Evolutionary conservation across 2,329 filamentous ascomycete genomes (phyloP).

Genomic region (Chaetomium globosum): DNA sequence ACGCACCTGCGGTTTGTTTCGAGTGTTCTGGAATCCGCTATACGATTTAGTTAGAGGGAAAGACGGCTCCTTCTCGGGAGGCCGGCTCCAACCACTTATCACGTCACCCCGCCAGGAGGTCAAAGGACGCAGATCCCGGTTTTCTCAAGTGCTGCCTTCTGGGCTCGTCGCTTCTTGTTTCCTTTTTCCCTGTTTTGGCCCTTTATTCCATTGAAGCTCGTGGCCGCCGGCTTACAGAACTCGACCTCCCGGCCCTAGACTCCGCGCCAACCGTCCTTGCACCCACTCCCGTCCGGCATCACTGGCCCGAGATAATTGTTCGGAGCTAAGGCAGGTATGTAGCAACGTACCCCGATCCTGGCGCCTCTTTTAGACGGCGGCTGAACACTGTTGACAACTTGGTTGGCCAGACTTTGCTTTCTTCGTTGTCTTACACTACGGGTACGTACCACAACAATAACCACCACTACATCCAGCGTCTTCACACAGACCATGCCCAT

Average conservation of each 20-base stretch:
- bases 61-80: not conserved
- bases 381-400: constrained; percentile 37
- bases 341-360: not conserved
- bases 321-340: constrained; percentile 12
- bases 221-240: not conserved
- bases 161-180: too few relatives aligned
- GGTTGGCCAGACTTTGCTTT: constrained; percentile 34
- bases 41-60: not conserved
- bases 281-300: constrained; percentile 9
- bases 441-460: constrained; percentile 31
- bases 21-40: not conserved
- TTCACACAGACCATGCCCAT: constrained; percentile 18
- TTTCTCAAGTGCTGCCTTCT: not conserved
- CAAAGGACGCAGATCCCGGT: not conserved
- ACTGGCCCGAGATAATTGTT: not conserved
- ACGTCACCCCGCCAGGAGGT: not conserved
- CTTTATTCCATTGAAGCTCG: not conserved
- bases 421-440: constrained; percentile 33
- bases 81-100: not conserved
- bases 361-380: constrained; percentile 34
- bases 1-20: not conserved
- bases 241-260: not conserved
- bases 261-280: not conserved
- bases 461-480: constrained; percentile 20
- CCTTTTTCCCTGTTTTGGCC: not conserved